Conservation (phyloP, 2,329 filamentous ascomycete genomes). For the Ceratocystis alfenasii region DNA sequence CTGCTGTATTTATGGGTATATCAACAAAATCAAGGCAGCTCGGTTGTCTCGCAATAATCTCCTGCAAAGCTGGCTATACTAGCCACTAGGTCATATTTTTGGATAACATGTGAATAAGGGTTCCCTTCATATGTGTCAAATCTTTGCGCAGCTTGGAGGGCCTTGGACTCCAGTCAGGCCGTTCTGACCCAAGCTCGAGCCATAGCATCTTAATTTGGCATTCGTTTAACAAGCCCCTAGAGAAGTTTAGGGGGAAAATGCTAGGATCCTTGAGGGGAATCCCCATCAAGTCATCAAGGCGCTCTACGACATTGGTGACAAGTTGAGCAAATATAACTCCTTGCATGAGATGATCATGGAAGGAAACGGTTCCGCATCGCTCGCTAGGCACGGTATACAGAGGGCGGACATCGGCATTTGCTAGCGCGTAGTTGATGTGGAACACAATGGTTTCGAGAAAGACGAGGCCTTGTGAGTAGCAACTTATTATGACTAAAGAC, state of each 20-base stretch:
- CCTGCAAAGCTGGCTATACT: too few species aligned
- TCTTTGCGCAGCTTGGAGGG: conserved; percentile 10
- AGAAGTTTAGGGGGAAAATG: neutral
- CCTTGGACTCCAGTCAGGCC: conserved; percentile 18
- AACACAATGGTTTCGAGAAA: conserved; percentile 25
- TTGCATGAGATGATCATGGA: conserved; percentile 26
- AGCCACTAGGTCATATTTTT: neutral
- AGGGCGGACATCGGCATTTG: conserved; percentile 21
- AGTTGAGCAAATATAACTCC: conserved; percentile 27
- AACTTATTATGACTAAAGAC: conserved; percentile 28
- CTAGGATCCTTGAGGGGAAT: conserved; percentile 23
- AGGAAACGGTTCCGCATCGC: conserved; percentile 25
- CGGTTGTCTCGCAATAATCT: too few species aligned
- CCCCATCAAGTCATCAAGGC: conserved; percentile 27
- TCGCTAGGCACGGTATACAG: conserved; percentile 24
- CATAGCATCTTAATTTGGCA: conserved; percentile 17
- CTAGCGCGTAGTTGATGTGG: conserved; percentile 23
- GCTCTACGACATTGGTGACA: conserved; percentile 25
- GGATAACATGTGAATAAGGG: neutral
- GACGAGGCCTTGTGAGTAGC: conserved; percentile 26
- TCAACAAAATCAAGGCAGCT: too few species aligned
- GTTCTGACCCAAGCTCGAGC: conserved; percentile 12
- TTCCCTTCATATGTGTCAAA: neutral
- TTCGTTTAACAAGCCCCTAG: conserved; percentile 9
- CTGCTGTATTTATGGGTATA: too few species aligned